Evolutionary conservation across 176 grass and related monocot species (phyloP), one percentile per base, ranked within the genome.

Genomic region (Aechmea fasciata): DNA sequence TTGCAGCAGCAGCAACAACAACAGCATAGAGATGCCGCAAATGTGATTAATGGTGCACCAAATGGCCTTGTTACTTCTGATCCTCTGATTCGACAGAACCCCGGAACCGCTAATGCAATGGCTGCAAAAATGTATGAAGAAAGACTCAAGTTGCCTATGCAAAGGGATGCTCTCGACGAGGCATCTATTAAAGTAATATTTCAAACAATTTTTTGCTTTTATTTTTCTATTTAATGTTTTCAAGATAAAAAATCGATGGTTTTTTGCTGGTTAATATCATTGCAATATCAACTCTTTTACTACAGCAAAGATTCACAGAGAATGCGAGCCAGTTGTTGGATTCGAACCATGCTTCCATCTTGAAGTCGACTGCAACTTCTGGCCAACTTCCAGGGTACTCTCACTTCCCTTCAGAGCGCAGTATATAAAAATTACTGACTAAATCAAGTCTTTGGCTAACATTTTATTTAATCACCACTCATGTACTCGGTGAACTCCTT

Each of bases 61-160:
- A 77, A 84, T 83, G 69, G 73, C 66, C 66, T 68, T 17, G 66
- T 77, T 77, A 14, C 65, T 53, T 41, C 66, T 47, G 89, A 80
- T 77, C 13, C 73, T 63, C 63, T 75, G 73, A 67, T 57, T 64
- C 73, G 48, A 69, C 79, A 80, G 75, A 85, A 82, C 75, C 65
- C 54, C 54, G 13, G 62, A 74, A 48, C 69, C 25, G 61, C 73
- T 77, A 80, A 66, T 82, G 72, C 76, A 54, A 82, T 87, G 26
- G 75, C 89, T 52, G 54, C 70, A 72, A 91, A 91, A 69, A 65
- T 82, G 55, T 77, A 74, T 23, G 88, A 87, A 50, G 88, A 85
- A 65, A 74, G 75, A 33, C 62, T 82, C 62, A 87, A 83, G 73
- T 67, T 77, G 80, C 73, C 88, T 79, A 49, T 68, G 23, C 88